phyloP scores from a whole-genome alignment of 805 yeast genomes.

The Blastobotrys americana region DNA sequence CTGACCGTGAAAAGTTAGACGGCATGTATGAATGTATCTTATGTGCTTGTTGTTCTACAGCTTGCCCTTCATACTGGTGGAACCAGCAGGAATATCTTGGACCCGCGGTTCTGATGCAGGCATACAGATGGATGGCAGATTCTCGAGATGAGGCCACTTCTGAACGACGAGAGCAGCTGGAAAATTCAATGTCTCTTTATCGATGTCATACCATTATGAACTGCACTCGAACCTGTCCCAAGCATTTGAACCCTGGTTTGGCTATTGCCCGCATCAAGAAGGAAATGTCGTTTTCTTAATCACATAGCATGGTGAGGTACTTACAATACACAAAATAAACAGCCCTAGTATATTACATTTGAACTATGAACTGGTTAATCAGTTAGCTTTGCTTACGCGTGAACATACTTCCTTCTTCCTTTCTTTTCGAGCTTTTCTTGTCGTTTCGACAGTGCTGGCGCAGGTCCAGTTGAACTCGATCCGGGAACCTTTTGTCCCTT shows the following conservation, averaged over 20 bases:
- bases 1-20: slow-evolving; percentile 91
- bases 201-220: slow-evolving; percentile 99
- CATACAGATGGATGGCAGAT: slow-evolving; percentile 97
- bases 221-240: slow-evolving; percentile 97
- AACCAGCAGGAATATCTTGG: slow-evolving; percentile 97
- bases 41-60: slow-evolving; percentile 98
- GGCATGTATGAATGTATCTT: slow-evolving; percentile 96
- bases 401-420: slow-evolving; percentile 3
- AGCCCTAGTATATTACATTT: too few relatives aligned
- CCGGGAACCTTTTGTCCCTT: slow-evolving; percentile 17
- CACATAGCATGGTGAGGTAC: too few relatives aligned
- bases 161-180: slow-evolving; percentile 78
- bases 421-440: slow-evolving; percentile 35
- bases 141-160: slow-evolving; percentile 88
- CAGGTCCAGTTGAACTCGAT: slow-evolving; percentile 7
- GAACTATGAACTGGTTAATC: not conserved
- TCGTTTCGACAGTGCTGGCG: slow-evolving; percentile 28
- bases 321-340: too few relatives aligned
- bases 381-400: not conserved
- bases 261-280: slow-evolving; percentile 98
- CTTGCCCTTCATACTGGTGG: slow-evolving; percentile 99
- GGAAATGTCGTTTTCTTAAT: slow-evolving; percentile 77
- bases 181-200: slow-evolving; percentile 95
- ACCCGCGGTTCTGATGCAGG: slow-evolving; percentile 98
- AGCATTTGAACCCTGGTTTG: slow-evolving; percentile 95